Conservation (phyloP, 495 filamentous ascomycete genomes). For the Sordaria brevicollis region DNA sequence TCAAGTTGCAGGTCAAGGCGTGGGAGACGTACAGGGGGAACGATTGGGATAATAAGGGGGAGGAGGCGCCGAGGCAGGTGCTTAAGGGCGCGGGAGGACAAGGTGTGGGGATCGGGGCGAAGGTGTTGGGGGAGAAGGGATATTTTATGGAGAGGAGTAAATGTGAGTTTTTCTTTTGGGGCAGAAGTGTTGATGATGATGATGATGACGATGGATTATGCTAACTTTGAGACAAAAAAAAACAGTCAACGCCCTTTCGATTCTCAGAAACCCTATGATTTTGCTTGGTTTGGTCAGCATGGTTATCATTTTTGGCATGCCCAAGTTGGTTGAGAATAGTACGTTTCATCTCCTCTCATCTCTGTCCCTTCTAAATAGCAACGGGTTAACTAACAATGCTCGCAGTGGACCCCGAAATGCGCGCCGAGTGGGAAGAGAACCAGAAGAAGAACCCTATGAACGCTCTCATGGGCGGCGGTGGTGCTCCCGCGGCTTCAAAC, state of each 20-base stretch:
- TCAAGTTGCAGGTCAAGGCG: constrained; percentile 42
- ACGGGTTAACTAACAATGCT: not conserved
- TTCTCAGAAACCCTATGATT: constrained; percentile 93
- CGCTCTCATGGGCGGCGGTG: constrained; percentile 34
- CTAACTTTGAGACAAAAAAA: too few relatives aligned
- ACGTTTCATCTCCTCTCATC: constrained; percentile 29
- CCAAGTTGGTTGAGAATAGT: constrained; percentile 94
- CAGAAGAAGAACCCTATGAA: constrained; percentile 64
- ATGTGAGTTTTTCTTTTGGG: constrained; percentile 46
- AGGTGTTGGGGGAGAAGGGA: constrained; percentile 49
- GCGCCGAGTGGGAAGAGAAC: constrained; percentile 82
- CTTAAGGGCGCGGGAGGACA: constrained; percentile 8
- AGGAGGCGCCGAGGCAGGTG: constrained; percentile 35
- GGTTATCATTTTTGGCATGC: constrained; percentile 76
- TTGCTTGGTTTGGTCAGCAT: constrained; percentile 74
- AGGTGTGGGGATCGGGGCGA: constrained; percentile 44
- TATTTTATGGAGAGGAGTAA: constrained; percentile 63
- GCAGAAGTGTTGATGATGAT: not conserved
- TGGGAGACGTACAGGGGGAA: constrained; percentile 87
- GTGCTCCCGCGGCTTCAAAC: constrained; percentile 25
- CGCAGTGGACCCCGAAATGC: constrained; percentile 92
- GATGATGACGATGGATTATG: not conserved
- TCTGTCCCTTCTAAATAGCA: not conserved
- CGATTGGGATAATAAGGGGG: constrained; percentile 74
- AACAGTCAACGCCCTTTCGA: constrained; percentile 45